Evolutionary conservation across 2,329 filamentous ascomycete species (phyloP), one percentile per base, ranked within the genome.

Genomic region (Talaromyces sp.): DNA sequence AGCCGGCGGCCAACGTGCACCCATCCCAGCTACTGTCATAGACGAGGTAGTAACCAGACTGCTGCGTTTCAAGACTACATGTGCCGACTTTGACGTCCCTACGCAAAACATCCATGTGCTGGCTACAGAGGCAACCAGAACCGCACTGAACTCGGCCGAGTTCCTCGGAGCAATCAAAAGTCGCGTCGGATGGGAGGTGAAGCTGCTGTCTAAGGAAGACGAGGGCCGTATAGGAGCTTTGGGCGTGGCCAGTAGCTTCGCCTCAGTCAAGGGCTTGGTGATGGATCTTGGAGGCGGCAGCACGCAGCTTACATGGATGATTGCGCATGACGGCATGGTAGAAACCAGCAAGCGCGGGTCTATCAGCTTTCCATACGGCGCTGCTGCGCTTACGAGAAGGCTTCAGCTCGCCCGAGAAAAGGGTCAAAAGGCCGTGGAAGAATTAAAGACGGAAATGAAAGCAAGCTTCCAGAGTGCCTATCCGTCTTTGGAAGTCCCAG

Each of bases 111-210:
- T 93, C 62, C 83, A 84, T 21, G 84, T 96, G 10, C 84, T 97
- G 49, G 93, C 92, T 21, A 97, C 93, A 0, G 93, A 96, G 74
- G 93, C 93, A 4, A 95, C 93, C 72, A 86, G 93, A 51, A 90
- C 86, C 26, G 91, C 93, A 6, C 75, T 83, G 61, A 97, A 97
- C 69, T 86, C 87, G 0, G 79, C 78, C 21, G 82, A 85, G 1
- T 91, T 95, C 75, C 80, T 90, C 1, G 72, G 77, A 0, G 81
- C 82, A 32, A 93, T 97, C 64, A 78, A 81, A 50, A 71, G 79
- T 2, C 78, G 79, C 2, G 88, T 87, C 0, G 89, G 86, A 1
- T 86, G 92, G 76, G 79, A 80, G 0, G 89, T 96, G 0, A 82
- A 85, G 55, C 81, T 96, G 63, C 78, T 96, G 13, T 83, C 87